Percentiles rank a stretch among this genome's conserved stretches.
These are phyloP conservation scores for Exophiala phaeomuriformis DNA, from an alignment of 2,329 filamentous ascomycete species.

Conservation along the genomic window DNA sequence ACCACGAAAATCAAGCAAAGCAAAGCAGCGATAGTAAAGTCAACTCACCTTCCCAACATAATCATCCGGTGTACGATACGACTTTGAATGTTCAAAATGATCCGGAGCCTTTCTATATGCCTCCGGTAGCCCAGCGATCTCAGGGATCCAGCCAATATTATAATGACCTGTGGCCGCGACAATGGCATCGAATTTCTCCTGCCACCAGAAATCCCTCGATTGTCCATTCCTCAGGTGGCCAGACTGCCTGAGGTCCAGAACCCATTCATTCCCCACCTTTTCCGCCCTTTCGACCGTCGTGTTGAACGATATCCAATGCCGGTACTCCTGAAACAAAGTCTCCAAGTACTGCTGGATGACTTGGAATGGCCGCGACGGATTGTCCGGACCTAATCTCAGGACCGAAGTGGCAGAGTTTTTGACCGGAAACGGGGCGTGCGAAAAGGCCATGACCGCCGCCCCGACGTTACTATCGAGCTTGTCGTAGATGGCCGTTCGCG, in stretches of 20 bases:
- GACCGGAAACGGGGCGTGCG: conserved; percentile 27
- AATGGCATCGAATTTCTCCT: conserved; percentile 43
- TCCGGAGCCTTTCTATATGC: conserved; percentile 41
- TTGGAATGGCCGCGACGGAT: conserved; percentile 27
- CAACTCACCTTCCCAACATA: conserved; percentile 43
- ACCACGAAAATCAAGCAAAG: no score
- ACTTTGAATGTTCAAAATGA: conserved; percentile 46
- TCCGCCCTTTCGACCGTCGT: conserved; percentile 31
- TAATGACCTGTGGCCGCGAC: conserved; percentile 50
- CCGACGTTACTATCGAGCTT: conserved; percentile 30
- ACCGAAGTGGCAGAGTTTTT: conserved; percentile 27
- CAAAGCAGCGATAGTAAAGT: background rate
- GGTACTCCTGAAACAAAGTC: conserved; percentile 28
- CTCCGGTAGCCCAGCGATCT: conserved; percentile 41
- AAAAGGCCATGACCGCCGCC: conserved; percentile 28
- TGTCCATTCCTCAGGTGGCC: conserved; percentile 3
- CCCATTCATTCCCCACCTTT: conserved; percentile 30
- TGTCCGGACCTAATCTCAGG: conserved; percentile 21
- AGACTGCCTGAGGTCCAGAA: conserved; percentile 28
- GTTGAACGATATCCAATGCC: conserved; percentile 33
- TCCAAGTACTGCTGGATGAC: conserved; percentile 27
- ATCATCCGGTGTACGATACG: conserved; percentile 40
- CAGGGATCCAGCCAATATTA: conserved; percentile 43
- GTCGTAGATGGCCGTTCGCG: conserved; percentile 25
- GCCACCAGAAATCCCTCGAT: conserved; percentile 28